Percentiles rank a stretch among this genome's conserved stretches.
These are phyloP conservation scores for Candida pseudofarinosa DNA, from an alignment of 805 yeast genomes.

Conservation along the genomic window DNA sequence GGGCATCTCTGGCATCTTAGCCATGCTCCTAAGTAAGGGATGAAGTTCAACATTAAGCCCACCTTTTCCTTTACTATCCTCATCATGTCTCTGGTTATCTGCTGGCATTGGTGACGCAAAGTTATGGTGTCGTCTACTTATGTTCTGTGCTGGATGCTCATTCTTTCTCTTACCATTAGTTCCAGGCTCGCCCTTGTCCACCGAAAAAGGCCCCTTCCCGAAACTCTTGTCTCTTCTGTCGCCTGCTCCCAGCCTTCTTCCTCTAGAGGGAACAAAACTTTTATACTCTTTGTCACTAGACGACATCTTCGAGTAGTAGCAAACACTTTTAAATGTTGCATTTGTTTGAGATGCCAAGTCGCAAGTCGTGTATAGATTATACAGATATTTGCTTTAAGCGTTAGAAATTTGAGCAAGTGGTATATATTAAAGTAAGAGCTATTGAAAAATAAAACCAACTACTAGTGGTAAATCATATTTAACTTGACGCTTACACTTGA, in stretches of 20 bases:
- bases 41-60: constrained; percentile 35
- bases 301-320: background rate
- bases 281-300: background rate
- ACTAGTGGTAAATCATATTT: background rate
- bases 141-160: background rate
- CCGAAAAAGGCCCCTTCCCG: background rate
- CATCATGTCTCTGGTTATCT: background rate
- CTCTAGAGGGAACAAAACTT: background rate
- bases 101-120: background rate
- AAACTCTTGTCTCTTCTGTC: background rate
- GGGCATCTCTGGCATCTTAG: constrained; percentile 21
- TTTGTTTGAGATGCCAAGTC: background rate
- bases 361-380: background rate
- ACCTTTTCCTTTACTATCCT: constrained; percentile 9
- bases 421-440: background rate
- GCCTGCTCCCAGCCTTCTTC: background rate
- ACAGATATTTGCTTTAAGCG: background rate
- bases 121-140: background rate
- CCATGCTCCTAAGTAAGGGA: constrained; percentile 31
- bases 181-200: background rate
- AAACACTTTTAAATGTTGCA: background rate
- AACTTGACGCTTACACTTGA: background rate
- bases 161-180: background rate
- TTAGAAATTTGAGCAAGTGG: background rate
- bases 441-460: background rate